Evolutionary conservation across 2,329 filamentous ascomycete genomes (phyloP), one percentile per base, ranked within the genome.

Genomic region (Madurella fahalii): DNA sequence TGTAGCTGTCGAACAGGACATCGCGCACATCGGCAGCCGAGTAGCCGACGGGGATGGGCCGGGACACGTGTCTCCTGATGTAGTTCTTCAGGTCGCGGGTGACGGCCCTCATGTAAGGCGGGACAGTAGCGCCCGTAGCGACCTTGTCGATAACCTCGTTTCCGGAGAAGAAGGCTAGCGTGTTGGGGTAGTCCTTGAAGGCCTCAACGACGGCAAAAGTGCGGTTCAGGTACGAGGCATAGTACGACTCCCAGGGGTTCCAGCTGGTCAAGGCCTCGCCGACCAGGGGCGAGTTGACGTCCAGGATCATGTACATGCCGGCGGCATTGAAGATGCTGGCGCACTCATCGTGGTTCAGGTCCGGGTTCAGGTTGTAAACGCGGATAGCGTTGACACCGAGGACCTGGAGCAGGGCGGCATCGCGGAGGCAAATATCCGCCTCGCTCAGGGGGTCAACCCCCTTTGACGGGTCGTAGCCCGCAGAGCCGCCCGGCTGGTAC

Each of bases 71-170:
- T 67, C 84, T 85, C 72, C 84, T 82, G 73, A 91, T 85, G 76
- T 92, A 92, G 68, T 85, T 86, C 78, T 89, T 90, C 69, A 92
- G 77, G 71, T 92, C 88, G 66, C 88, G 85, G 45, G 86, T 90
- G 59, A 90, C 82, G 58, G 88, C 88, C 71, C 84, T 79, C 62
- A 86, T 76, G 69, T 89, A 92, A n/a, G 83, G 85, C 41, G 87
- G 86, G 34, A 82, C 83, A 50, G 70, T 71, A 50, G 76, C 71
- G 59, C 82, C 85, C 39, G 81, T 85, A 43, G 76, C 68, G 48
- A 82, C 75, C 61, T 85, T 76, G 69, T 87, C 85, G 71, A 90
- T 88, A 65, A 90, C 85, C 72, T 91, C 87, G 71, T 91, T 91
- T 54, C 84, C 87, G 44, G 86, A 85, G 76, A 90, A 91, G 80